Base-by-base conservation (phyloP, 2,329 filamentous ascomycete genomes). In the Alternaria solani region DNA sequence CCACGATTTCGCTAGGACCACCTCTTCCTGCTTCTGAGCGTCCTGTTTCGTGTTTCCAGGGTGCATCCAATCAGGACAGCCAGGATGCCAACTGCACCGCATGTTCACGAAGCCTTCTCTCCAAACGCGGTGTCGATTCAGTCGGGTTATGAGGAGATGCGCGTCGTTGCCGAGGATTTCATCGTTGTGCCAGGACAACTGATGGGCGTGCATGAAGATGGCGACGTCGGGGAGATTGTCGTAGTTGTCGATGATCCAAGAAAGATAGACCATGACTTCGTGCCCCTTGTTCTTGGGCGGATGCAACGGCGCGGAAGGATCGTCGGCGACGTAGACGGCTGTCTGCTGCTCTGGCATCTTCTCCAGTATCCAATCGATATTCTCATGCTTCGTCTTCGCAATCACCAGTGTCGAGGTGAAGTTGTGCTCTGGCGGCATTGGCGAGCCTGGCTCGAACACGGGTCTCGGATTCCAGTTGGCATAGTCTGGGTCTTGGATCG, bases 181-280 rank as follows among this genome's bases (percentile, higher is more conserved):
- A 64, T 87, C 85, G 68, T 87, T 87, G 70, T 88, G 86, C 86
- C 86, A 88, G 47, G 84, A 80, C 32, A 78, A 77, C 43, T 87
- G 84, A 64, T 89, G 85, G 20, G 85, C 82, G 70, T 90, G 88
- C 74, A 87, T 84, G 76, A 90, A 88, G 64, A 89, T 83, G 32
- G 81, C 80, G 61, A 88, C 81, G 55, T 88, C 86, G 2, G 86
- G 83, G 4, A 90, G 81, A 4, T 80, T 68, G 62, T 89, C 81
- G 76, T 90, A 89, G 72, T 85, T 82, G 71, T 88, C 86, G 67
- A 88, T 83, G 67, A 89, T 83, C 74, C 87, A 89, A 39, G 82
- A 85, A 38, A 88, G 80, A 70, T 89, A 89, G 7, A 87, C 83
- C 77, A 87, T 85, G 34, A 85, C 87, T 75, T 90, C 88, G 67